Conservation (phyloP, 2,329 filamentous ascomycete genomes). For the Aspergillus glaucus region DNA sequence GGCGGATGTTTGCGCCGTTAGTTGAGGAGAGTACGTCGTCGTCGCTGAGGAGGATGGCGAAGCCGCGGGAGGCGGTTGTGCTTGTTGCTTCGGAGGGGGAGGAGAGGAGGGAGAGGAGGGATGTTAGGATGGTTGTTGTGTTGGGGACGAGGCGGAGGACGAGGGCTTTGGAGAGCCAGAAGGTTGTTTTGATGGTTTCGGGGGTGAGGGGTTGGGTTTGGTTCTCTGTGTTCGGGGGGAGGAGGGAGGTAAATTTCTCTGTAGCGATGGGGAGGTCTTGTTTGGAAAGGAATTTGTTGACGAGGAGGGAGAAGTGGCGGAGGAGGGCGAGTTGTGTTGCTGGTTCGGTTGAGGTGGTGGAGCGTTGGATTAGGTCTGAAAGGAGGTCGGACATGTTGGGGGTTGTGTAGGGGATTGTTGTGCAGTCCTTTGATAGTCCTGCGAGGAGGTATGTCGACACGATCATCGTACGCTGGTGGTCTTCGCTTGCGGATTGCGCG, state of each 20-base stretch:
- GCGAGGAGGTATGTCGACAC: conserved; percentile 54
- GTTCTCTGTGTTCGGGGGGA: conserved; percentile 14
- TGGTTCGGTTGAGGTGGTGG: conserved; percentile 23
- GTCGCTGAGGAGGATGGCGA: conserved; percentile 53
- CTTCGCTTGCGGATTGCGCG: conserved; percentile 20
- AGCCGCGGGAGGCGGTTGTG: conserved; percentile 49
- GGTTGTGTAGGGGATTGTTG: conserved; percentile 24
- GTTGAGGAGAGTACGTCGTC: conserved; percentile 56
- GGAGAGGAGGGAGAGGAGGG: conserved; percentile 42
- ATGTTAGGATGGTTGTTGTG: conserved; percentile 46
- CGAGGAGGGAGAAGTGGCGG: conserved; percentile 36
- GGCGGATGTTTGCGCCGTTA: conserved; percentile 57
- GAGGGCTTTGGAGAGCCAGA: conserved; percentile 57
- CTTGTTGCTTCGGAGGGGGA: conserved; percentile 44
- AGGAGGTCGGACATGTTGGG: conserved; percentile 30
- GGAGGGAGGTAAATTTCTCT: conserved; percentile 26
- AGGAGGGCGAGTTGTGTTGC: conserved; percentile 36
- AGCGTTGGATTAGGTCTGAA: conserved; percentile 29
- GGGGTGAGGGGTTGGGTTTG: conserved; percentile 23
- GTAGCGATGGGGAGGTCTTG: conserved; percentile 25
- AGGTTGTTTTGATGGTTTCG: conserved; percentile 48
- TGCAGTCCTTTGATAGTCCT: conserved; percentile 40
- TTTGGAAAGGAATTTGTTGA: conserved; percentile 37
- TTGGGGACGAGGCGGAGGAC: conserved; percentile 47
- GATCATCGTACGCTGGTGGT: conserved; percentile 45